phyloP scores from a whole-genome alignment of 257 asterid genomes.

The Nicotiana otophora region DNA sequence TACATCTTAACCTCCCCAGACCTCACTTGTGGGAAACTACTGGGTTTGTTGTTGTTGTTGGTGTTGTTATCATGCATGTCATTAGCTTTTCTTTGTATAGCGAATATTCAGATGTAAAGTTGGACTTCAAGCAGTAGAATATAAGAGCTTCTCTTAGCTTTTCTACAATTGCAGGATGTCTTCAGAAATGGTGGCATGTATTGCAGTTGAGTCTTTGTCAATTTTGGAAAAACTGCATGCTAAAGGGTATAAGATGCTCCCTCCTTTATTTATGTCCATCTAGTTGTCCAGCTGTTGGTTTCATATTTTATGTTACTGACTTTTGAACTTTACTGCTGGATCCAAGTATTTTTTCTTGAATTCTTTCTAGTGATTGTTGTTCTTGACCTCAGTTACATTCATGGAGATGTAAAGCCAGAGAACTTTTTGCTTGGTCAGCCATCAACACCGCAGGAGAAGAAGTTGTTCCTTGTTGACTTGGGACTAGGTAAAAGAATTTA shows the following conservation, averaged over 20 bases:
- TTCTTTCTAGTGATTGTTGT: constrained; percentile 4
- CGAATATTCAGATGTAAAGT: background rate
- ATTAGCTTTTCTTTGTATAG: background rate
- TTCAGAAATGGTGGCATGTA: constrained; percentile 43
- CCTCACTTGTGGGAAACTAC: too few species aligned
- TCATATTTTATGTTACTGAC: background rate
- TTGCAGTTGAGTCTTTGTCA: constrained; percentile 40
- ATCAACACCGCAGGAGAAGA: constrained; percentile 37
- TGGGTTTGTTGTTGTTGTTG: too few species aligned
- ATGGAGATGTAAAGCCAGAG: constrained; percentile 52
- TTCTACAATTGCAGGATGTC: constrained; percentile 28
- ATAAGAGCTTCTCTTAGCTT: background rate
- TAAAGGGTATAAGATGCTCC: constrained; percentile 26
- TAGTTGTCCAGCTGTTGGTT: constrained; percentile 2
- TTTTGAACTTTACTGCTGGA: constrained; percentile 1
- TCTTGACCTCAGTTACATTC: constrained; percentile 29
- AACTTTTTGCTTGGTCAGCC: constrained; percentile 46
- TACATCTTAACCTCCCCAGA: too few species aligned
- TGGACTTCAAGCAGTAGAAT: constrained; percentile 1
- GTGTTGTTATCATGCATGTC: background rate
- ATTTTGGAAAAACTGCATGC: constrained; percentile 40
- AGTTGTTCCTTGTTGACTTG: constrained; percentile 47
- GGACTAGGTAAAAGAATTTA: constrained; percentile 34
- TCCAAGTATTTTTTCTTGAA: background rate
- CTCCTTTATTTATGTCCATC: background rate